phyloP scores from a whole-genome alignment of 78 protist species.

The Dictyostelium discoideum region DNA sequence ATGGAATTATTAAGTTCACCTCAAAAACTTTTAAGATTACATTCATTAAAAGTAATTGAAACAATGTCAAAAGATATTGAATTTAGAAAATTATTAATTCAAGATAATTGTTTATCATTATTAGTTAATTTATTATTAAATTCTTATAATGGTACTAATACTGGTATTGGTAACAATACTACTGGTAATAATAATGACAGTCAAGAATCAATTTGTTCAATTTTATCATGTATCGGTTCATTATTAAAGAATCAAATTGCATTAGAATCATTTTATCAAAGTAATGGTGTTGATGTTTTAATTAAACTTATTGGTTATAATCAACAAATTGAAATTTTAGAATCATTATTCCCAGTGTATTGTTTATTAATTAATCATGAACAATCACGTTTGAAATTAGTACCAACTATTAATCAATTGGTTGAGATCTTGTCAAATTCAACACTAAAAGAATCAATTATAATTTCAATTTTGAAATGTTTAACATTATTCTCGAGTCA shows the following conservation, averaged over 20 bases:
- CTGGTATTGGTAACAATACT: no score
- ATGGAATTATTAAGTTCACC: slow-evolving; percentile 21
- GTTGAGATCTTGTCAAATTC: slow-evolving; percentile 9
- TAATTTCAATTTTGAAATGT: background rate
- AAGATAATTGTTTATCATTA: background rate
- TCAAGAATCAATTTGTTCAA: background rate
- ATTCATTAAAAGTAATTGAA: slow-evolving; percentile 47
- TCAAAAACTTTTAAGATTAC: slow-evolving; percentile 42
- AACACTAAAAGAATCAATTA: background rate
- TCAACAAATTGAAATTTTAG: background rate
- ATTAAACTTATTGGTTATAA: background rate
- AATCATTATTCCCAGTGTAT: background rate
- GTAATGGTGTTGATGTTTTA: background rate
- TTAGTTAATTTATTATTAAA: background rate
- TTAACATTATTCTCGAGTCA: slow-evolving; percentile 29
- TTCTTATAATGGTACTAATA: background rate
- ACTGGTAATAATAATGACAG: background rate
- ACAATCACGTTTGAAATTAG: slow-evolving; percentile 21
- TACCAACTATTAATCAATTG: slow-evolving; percentile 8
- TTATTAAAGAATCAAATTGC: background rate
- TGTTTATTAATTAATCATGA: slow-evolving; percentile 15
- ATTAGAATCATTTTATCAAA: background rate
- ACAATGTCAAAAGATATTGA: slow-evolving; percentile 29
- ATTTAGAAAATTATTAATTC: slow-evolving; percentile 33
- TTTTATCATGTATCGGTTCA: background rate